phyloP scores from a whole-genome alignment of 495 filamentous ascomycete genomes.

The Trichodelitschia bisporula region DNA sequence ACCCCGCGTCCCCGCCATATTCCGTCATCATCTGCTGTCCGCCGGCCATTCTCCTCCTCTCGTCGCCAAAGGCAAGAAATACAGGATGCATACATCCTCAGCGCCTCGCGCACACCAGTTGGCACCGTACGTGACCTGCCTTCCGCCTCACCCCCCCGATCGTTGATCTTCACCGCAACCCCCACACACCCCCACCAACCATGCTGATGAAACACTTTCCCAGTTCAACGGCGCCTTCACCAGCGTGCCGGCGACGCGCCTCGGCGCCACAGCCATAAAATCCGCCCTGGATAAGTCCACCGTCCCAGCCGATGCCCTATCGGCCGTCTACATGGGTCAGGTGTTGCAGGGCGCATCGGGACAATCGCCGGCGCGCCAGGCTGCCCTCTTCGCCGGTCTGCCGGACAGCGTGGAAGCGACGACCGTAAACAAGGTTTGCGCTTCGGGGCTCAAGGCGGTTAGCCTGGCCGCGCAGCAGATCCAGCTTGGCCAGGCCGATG shows the following conservation, averaged over 20 bases:
- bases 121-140: conserved; percentile 47
- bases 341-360: conserved; percentile 69
- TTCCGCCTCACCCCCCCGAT: not conserved
- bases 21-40: too few relatives aligned
- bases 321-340: conserved; percentile 91
- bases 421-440: conserved; percentile 94
- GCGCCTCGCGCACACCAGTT: conserved; percentile 67
- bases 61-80: conserved; percentile 42
- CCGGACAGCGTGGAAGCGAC: conserved; percentile 51
- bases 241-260: conserved; percentile 56
- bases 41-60: too few relatives aligned
- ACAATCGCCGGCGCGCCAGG: conserved; percentile 82
- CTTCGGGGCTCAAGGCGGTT: conserved; percentile 83
- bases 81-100: conserved; percentile 76
- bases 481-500: conserved; percentile 65
- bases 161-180: too few relatives aligned
- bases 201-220: not conserved
- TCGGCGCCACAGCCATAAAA: conserved; percentile 73
- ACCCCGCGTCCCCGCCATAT: too few relatives aligned
- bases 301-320: conserved; percentile 50
- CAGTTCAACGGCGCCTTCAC: conserved; percentile 86
- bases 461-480: conserved; percentile 80
- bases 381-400: conserved; percentile 68
- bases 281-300: conserved; percentile 64
- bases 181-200: conserved; percentile 1